Percentiles rank a stretch among this genome's conserved stretches.
Conservation (phyloP, 139 green algal species). For the Limnomonas spitsbergensis region DNA sequence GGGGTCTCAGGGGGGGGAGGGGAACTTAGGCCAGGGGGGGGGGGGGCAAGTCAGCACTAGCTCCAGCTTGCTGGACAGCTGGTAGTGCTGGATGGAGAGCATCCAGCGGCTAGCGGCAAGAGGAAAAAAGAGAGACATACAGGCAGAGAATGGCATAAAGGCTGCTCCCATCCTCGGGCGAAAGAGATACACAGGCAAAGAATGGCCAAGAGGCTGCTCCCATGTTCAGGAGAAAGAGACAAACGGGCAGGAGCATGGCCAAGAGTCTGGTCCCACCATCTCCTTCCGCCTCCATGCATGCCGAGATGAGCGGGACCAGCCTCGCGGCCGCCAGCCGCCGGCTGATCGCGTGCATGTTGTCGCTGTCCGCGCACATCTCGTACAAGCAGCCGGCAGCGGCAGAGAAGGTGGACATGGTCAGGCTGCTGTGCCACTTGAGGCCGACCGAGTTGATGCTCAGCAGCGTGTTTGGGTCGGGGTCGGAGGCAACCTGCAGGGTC, state of each 20-base stretch:
- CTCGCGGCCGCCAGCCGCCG: constrained; percentile 4
- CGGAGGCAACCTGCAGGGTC: neutral
- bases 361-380: constrained; percentile 18
- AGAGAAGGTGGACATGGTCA: neutral
- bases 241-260: neutral
- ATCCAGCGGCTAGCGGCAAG: neutral
- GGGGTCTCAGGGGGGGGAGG: too few species aligned
- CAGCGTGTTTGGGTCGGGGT: constrained; percentile 11
- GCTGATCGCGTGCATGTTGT: constrained; percentile 27
- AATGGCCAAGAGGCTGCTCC: neutral
- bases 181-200: neutral
- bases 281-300: neutral
- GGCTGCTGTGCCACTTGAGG: constrained; percentile 22
- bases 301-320: constrained; percentile 18
- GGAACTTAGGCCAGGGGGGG: too few species aligned
- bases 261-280: neutral
- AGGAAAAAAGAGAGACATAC: neutral
- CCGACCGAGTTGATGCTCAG: constrained; percentile 23
- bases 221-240: neutral
- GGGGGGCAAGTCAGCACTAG: too few species aligned
- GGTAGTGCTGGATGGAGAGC: neutral
- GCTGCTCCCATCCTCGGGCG: neutral
- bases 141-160: neutral
- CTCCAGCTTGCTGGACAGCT: too few species aligned
- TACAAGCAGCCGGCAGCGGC: constrained; percentile 27